A percentile compares a stretch with the other conserved stretches of the same genome.
Evolutionary conservation across 805 yeast species (phyloP).

Genomic region (Candida railenensis): DNA sequence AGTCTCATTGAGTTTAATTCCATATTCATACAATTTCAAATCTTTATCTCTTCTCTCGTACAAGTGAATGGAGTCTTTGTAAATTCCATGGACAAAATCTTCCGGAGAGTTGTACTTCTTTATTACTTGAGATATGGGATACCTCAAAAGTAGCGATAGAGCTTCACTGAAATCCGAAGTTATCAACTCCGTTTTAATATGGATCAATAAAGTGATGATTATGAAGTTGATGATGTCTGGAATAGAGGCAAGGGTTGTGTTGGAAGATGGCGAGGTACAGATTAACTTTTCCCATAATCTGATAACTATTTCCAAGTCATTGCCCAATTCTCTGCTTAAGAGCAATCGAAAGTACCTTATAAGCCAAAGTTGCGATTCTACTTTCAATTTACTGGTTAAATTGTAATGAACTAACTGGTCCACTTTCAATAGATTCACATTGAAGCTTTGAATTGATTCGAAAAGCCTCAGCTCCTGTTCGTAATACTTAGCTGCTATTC

Average conservation of each 20-base stretch:
- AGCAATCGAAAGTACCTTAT: slow-evolving; percentile 50
- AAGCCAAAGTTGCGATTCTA: slow-evolving; percentile 55
- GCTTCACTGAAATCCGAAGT: slow-evolving; percentile 54
- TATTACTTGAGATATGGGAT: slow-evolving; percentile 33
- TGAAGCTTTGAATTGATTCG: slow-evolving; percentile 48
- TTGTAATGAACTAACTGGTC: slow-evolving; percentile 49
- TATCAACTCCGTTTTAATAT: slow-evolving; percentile 43
- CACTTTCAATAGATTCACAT: slow-evolving; percentile 46
- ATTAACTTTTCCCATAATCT: slow-evolving; percentile 52
- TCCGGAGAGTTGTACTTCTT: slow-evolving; percentile 8
- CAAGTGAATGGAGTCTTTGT: slow-evolving; percentile 34
- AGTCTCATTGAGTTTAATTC: slow-evolving; percentile 38
- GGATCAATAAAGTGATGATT: slow-evolving; percentile 42
- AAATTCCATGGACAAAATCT: slow-evolving; percentile 24
- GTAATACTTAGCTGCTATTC: slow-evolving; percentile 34
- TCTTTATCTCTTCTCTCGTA: slow-evolving; percentile 33
- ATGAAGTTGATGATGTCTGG: slow-evolving; percentile 41
- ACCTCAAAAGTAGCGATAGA: slow-evolving; percentile 47
- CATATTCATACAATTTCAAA: slow-evolving; percentile 37
- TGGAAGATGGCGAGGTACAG: slow-evolving; percentile 15
- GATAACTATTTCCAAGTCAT: slow-evolving; percentile 29
- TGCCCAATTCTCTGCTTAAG: slow-evolving; percentile 48
- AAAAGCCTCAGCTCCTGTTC: slow-evolving; percentile 42
- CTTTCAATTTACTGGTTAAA: slow-evolving; percentile 39
- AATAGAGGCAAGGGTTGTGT: slow-evolving; percentile 17